Conservation (phyloP, 352 stramenopile genomes). For the Pythium myriotylum region DNA sequence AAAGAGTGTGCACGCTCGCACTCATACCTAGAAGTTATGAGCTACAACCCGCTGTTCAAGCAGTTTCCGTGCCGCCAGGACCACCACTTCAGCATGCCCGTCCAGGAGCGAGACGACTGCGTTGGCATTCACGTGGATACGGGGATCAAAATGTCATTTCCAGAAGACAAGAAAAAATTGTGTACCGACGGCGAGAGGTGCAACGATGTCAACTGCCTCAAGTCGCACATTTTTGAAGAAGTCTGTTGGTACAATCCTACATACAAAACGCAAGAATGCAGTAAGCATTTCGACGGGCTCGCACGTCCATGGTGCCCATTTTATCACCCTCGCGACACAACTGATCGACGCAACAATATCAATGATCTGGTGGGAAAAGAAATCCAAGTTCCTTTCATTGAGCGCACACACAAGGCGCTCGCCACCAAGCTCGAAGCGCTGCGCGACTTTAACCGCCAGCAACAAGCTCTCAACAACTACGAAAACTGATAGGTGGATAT, state of each 20-base stretch:
- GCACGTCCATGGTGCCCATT: too few species aligned
- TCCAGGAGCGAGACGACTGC: neutral
- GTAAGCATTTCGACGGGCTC: too few species aligned
- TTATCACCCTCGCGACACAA: too few species aligned
- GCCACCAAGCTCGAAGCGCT: conserved; percentile 7
- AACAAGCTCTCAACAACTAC: too few species aligned
- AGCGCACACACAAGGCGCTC: conserved; percentile 15
- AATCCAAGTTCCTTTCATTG: conserved; percentile 6
- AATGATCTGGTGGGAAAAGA: conserved; percentile 17
- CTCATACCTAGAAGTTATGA: conserved; percentile 51
- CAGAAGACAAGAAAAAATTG: neutral
- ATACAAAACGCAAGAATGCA: conserved; percentile 8
- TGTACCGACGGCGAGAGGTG: neutral
- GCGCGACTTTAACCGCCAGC: too few species aligned
- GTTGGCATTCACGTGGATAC: neutral
- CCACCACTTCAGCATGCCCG: conserved; percentile 26
- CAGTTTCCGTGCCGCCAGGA: conserved; percentile 38
- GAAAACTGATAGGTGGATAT: too few species aligned
- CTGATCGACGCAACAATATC: neutral
- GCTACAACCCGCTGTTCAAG: conserved; percentile 55
- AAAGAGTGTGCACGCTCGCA: conserved; percentile 22
- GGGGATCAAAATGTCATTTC: neutral
- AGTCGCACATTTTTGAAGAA: conserved; percentile 24
- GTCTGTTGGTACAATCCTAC: conserved; percentile 18
- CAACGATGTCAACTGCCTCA: conserved; percentile 1